Percentiles rank a stretch among this genome's conserved stretches.
phyloP scores from a whole-genome alignment of 1,139 yeast species.

The Debaryomyces coudertii region DNA sequence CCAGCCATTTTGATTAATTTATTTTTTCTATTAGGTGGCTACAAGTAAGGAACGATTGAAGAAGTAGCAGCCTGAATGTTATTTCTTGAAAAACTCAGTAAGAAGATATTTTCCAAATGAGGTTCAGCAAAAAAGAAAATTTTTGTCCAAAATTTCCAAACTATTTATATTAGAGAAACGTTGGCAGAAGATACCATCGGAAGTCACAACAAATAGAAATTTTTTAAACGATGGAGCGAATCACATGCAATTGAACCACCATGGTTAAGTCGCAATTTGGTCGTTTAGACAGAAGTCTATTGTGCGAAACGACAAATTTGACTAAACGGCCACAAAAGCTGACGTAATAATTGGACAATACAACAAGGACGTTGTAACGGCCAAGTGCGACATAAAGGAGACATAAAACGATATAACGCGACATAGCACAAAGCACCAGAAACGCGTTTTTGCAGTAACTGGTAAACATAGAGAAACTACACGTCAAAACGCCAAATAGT shows the following conservation, averaged over 20 bases:
- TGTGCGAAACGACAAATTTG: not conserved
- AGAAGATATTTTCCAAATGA: conserved; percentile 6
- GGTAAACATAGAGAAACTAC: conserved; percentile 2
- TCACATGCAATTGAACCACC: not conserved
- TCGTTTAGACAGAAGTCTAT: not conserved
- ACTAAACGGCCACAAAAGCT: not conserved
- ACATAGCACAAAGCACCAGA: not conserved
- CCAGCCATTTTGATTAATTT: conserved; percentile 10
- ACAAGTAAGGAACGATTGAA: conserved; percentile 1
- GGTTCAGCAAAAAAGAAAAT: conserved; percentile 1
- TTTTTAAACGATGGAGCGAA: not conserved
- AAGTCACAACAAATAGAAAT: conserved; percentile 9
- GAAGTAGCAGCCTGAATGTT: not conserved
- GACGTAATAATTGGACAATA: not conserved
- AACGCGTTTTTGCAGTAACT: conserved; percentile 6
- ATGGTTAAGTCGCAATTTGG: not conserved
- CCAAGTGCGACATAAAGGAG: not conserved
- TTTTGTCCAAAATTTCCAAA: conserved; percentile 6
- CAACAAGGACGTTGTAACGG: not conserved
- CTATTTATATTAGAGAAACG: conserved; percentile 9
- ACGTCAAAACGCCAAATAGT: not conserved
- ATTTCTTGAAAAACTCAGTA: conserved; percentile 6
- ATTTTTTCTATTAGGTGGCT: not conserved
- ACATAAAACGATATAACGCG: not conserved
- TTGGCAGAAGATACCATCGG: conserved; percentile 6